These are phyloP conservation scores for Pyricularia sp. DNA, from an alignment of 2,329 filamentous ascomycete genomes.

Conservation along the genomic window DNA sequence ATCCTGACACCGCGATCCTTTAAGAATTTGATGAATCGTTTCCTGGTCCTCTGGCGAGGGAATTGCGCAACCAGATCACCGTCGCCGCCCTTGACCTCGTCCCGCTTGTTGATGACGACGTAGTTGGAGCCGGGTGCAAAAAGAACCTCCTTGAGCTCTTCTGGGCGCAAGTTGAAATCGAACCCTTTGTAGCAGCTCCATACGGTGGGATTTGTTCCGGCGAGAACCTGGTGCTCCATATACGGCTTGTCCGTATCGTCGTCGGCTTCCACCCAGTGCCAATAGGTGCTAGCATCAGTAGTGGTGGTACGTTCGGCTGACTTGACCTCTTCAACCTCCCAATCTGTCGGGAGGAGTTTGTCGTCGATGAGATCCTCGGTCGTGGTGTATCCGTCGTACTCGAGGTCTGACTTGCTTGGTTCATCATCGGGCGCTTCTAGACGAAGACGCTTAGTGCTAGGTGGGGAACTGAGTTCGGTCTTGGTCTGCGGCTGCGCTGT, in stretches of 20 bases:
- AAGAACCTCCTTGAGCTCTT: constrained; percentile 34
- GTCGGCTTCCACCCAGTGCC: constrained; percentile 35
- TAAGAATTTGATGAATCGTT: constrained; percentile 39
- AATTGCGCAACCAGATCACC: constrained; percentile 42
- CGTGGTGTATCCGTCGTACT: constrained; percentile 38
- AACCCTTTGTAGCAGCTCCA: constrained; percentile 43
- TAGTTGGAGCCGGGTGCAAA: constrained; percentile 35
- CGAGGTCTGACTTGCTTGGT: constrained; percentile 25
- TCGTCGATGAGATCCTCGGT: constrained; percentile 40
- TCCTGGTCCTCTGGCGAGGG: constrained; percentile 41
- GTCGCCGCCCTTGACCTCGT: constrained; percentile 21
- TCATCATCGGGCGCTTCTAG: background rate
- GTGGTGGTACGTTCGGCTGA: constrained; percentile 35
- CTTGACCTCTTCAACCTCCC: constrained; percentile 43
- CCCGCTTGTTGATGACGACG: constrained; percentile 26
- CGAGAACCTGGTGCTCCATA: constrained; percentile 46
- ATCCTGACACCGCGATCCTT: constrained; percentile 32
- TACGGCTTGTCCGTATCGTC: constrained; percentile 19
- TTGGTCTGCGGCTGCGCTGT: background rate
- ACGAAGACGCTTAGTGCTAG: background rate
- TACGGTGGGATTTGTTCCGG: constrained; percentile 28
- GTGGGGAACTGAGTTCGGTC: background rate
- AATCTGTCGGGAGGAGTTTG: constrained; percentile 35
- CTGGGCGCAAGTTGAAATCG: constrained; percentile 38
- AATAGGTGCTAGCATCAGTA: constrained; percentile 42